phyloP scores from a whole-genome alignment of 768 basidiomycete species.

The Tubosaeta sp. region DNA sequence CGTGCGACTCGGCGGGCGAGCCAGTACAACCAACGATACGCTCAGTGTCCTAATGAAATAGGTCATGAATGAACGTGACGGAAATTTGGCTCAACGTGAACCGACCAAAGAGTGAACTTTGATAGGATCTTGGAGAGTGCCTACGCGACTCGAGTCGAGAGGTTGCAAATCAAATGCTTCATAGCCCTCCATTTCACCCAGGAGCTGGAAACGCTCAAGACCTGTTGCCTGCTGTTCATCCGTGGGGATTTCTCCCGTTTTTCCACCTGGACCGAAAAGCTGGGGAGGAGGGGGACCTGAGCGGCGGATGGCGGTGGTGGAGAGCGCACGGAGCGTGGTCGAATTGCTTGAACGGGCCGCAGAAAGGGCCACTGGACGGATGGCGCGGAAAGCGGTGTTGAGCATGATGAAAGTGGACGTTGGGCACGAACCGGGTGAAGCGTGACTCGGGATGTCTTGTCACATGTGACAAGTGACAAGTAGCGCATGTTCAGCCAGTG shows the following conservation, averaged over 20 bases:
- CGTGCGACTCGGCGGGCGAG: slow-evolving; percentile 91
- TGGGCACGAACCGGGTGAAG: slow-evolving; percentile 24
- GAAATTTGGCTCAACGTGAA: background rate
- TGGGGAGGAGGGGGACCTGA: slow-evolving; percentile 63
- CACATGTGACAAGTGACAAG: slow-evolving; percentile 18
- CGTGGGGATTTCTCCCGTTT: slow-evolving; percentile 72
- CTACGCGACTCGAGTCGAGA: slow-evolving; percentile 78
- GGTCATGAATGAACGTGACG: background rate
- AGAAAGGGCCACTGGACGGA: slow-evolving; percentile 24
- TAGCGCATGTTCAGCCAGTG: background rate
- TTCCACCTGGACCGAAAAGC: slow-evolving; percentile 68
- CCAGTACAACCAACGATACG: slow-evolving; percentile 95
- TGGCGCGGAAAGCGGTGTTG: slow-evolving; percentile 23
- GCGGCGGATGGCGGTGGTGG: slow-evolving; percentile 48
- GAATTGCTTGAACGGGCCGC: slow-evolving; percentile 19
- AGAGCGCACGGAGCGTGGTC: slow-evolving; percentile 50
- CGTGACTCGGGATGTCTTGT: slow-evolving; percentile 25
- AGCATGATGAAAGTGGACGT: slow-evolving; percentile 24
- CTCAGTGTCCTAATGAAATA: slow-evolving; percentile 56
- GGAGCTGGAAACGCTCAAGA: slow-evolving; percentile 90
- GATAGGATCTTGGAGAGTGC: slow-evolving; percentile 85
- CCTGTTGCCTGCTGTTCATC: slow-evolving; percentile 92
- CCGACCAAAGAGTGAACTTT: slow-evolving; percentile 83
- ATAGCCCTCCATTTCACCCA: slow-evolving; percentile 84
- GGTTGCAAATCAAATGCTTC: slow-evolving; percentile 88